Base-by-base conservation (phyloP, 2,329 filamentous ascomycete species). In the Zymoseptoria brevis region DNA sequence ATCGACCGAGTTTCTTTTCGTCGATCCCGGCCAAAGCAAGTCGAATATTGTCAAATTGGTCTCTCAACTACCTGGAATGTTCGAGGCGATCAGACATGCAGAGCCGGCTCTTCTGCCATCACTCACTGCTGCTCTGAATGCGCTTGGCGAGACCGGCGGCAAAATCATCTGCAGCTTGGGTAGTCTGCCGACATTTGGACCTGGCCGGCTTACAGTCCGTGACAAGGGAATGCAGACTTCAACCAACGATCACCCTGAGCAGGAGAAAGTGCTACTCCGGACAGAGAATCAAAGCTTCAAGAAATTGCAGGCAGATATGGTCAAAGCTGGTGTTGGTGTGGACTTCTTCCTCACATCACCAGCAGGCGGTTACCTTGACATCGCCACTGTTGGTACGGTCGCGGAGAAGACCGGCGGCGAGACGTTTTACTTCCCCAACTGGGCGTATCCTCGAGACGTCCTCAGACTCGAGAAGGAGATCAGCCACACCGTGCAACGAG, bases 341-440 rank as follows among this genome's bases (percentile, higher is more conserved):
- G 94, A 99, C 74, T 94, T 97, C 78, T 99, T 99, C 79, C 80
- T 99, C 67, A 92, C 91, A 21, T 87, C 94, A 9, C 90, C 94
- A 1, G 88, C 89, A 52, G 93, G 93, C 55, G 89, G 89, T 16
- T 97, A 96, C 74, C 83, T 96, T 53, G 93, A 97, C 69, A 86
- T 97, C 71, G 93, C 91, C 35, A 96, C 93, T 2, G 88, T 97
- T 67, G 89, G 92, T 50, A 88, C 96, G 73, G 83, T 96, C 21
- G 84, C 94, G 30, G 86, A 90, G 50, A 86, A 88, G 29, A 96
- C 90, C n/a, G 94, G 94, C 59, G 94, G 94, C 63, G 94, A 99
- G 74, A 89, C 87, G 0, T 99, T 92, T 75, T 96, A 96, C 76
- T 99, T 96, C 72, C 92, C 94, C 52, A 99, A 97, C 74, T 99